Conservation (phyloP, 306 rosid genomes). For the Rubus parviflorus region DNA sequence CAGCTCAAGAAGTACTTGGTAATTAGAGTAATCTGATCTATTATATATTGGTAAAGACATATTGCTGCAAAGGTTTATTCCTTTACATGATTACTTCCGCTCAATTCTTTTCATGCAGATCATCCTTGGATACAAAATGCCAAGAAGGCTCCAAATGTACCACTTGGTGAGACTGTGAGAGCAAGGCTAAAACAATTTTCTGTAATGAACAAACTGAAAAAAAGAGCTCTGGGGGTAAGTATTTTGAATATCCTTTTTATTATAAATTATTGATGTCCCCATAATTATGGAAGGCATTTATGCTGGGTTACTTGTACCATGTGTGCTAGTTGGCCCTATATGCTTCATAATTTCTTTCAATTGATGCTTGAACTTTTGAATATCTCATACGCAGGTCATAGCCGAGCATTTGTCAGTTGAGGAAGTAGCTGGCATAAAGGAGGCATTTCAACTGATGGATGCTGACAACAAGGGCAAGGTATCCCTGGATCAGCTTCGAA, state of each 20-base stretch:
- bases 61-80: neutral
- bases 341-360: neutral
- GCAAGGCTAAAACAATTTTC: conserved; percentile 64
- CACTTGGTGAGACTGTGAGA: conserved; percentile 61
- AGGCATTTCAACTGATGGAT: conserved; percentile 58
- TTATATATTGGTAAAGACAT: conserved; percentile 4
- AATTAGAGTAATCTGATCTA: conserved; percentile 8
- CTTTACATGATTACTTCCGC: neutral
- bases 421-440: conserved; percentile 65
- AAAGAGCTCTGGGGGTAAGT: conserved; percentile 59
- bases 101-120: conserved; percentile 27
- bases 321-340: conserved; percentile 4
- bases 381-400: conserved; percentile 40
- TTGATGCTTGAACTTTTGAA: neutral
- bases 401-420: conserved; percentile 60
- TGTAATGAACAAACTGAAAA: conserved; percentile 62
- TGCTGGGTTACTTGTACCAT: neutral
- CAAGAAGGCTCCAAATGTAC: conserved; percentile 61
- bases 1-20: conserved; percentile 54
- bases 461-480: conserved; percentile 45
- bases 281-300: neutral
- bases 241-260: neutral
- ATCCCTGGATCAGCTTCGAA: conserved; percentile 46
- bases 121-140: conserved; percentile 64
- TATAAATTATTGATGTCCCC: neutral